Evolutionary conservation across 2,329 filamentous ascomycete genomes (phyloP).

Genomic region (Epichloe aotearoae): DNA sequence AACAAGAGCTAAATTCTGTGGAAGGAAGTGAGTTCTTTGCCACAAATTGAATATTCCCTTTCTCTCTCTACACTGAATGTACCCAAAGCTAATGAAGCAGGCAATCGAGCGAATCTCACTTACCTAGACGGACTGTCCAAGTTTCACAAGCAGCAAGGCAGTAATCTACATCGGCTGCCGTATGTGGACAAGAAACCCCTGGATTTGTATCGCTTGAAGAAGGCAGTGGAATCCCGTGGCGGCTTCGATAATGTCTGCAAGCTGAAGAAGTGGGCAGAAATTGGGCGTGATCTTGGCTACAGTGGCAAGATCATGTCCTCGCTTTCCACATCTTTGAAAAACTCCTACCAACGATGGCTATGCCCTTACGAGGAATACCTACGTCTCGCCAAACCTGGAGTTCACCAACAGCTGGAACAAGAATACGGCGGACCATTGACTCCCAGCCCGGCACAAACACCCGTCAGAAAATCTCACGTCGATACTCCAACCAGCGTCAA

Average conservation of each 20-base stretch:
- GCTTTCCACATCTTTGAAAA: slow-evolving; percentile 91
- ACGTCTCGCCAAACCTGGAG: slow-evolving; percentile 77
- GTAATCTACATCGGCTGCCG: slow-evolving; percentile 82
- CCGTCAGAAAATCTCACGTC: slow-evolving; percentile 52
- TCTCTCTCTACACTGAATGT: neutral
- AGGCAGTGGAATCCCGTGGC: slow-evolving; percentile 85
- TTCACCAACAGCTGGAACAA: slow-evolving; percentile 89
- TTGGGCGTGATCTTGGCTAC: slow-evolving; percentile 89
- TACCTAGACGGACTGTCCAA: slow-evolving; percentile 92
- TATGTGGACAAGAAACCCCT: slow-evolving; percentile 96
- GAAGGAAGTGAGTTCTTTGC: slow-evolving; percentile 68
- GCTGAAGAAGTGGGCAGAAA: slow-evolving; percentile 97
- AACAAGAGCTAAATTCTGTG: slow-evolving; percentile 93
- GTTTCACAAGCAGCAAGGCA: slow-evolving; percentile 94
- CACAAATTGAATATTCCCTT: neutral
- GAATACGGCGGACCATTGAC: slow-evolving; percentile 90
- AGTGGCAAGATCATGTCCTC: slow-evolving; percentile 99
- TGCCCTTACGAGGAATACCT: slow-evolving; percentile 95
- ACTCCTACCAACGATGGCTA: slow-evolving; percentile 94
- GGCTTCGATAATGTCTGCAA: slow-evolving; percentile 97
- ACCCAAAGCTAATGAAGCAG: slow-evolving; percentile 27
- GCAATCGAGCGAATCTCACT: slow-evolving; percentile 86
- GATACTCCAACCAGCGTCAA: slow-evolving; percentile 45
- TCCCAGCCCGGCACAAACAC: slow-evolving; percentile 54
- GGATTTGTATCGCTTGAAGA: slow-evolving; percentile 90